Conservation (phyloP, 2,329 filamentous ascomycete species). For the Gliomastix tumulicola region DNA sequence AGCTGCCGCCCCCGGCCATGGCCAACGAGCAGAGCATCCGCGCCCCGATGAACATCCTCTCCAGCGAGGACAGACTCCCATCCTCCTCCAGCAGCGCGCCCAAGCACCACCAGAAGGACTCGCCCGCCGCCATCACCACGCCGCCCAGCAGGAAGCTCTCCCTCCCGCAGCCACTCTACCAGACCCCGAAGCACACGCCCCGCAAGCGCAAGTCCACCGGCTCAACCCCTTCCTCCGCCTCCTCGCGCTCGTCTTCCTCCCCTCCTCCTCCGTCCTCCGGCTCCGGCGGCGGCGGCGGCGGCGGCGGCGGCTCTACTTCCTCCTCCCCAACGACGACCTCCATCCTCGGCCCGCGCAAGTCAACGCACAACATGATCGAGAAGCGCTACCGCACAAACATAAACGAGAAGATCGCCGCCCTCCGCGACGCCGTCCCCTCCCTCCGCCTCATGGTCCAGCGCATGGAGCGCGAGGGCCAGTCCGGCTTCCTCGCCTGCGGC, state of each 20-base stretch:
- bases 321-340: constrained; percentile 16
- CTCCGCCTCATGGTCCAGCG: constrained; percentile 60
- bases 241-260: constrained; percentile 12
- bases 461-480: constrained; percentile 55
- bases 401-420: constrained; percentile 88
- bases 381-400: constrained; percentile 91
- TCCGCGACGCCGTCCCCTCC: constrained; percentile 83
- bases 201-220: constrained; percentile 23
- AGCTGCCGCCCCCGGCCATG: background rate
- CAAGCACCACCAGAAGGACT: background rate
- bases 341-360: constrained; percentile 59
- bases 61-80: background rate
- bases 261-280: constrained; percentile 17
- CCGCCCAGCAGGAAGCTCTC: background rate
- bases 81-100: background rate
- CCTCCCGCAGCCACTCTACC: no score
- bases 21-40: background rate
- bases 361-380: constrained; percentile 93
- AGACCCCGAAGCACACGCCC: background rate
- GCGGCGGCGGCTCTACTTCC: constrained; percentile 5
- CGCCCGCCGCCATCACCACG: background rate
- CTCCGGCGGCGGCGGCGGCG: no score
- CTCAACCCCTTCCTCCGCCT: constrained; percentile 12
- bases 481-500: no score
- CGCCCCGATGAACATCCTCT: background rate